Evolutionary conservation across 768 basidiomycete genomes (phyloP).

Genomic region (Phlebiopsis gigantea): DNA sequence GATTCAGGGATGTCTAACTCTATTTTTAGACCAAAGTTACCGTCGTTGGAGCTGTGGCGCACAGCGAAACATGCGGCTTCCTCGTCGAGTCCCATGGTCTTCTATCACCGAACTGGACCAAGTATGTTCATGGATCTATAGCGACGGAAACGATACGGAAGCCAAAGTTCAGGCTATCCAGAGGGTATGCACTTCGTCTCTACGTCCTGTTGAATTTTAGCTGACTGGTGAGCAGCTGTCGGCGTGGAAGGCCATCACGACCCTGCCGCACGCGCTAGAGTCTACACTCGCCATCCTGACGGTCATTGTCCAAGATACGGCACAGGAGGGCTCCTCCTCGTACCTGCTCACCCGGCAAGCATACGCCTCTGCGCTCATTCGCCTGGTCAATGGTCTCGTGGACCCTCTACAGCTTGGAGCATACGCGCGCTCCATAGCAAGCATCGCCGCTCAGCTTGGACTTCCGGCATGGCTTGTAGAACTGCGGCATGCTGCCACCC

Average conservation of each 20-base stretch:
- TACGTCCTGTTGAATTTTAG: background rate
- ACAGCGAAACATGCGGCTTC: constrained; percentile 80
- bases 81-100: constrained; percentile 79
- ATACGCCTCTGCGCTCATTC: constrained; percentile 76
- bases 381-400: constrained; percentile 92
- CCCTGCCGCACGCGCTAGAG: constrained; percentile 80
- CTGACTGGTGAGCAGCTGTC: constrained; percentile 54
- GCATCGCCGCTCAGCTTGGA: constrained; percentile 81
- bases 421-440: constrained; percentile 87
- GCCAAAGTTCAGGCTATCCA: constrained; percentile 55
- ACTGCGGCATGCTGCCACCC: constrained; percentile 90
- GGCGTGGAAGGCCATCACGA: constrained; percentile 71
- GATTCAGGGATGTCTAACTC: no score
- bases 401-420: constrained; percentile 88
- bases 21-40: no score
- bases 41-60: no score
- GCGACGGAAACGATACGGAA: constrained; percentile 54
- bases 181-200: constrained; percentile 35
- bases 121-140: constrained; percentile 70
- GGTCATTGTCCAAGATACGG: constrained; percentile 50
- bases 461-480: constrained; percentile 89
- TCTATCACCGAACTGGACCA: constrained; percentile 65
- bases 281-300: constrained; percentile 60
- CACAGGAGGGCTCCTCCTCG: constrained; percentile 22
- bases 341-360: constrained; percentile 61